Evolutionary conservation across 352 stramenopile species (phyloP).

Genomic region (Hyaloperonospora brassicae): DNA sequence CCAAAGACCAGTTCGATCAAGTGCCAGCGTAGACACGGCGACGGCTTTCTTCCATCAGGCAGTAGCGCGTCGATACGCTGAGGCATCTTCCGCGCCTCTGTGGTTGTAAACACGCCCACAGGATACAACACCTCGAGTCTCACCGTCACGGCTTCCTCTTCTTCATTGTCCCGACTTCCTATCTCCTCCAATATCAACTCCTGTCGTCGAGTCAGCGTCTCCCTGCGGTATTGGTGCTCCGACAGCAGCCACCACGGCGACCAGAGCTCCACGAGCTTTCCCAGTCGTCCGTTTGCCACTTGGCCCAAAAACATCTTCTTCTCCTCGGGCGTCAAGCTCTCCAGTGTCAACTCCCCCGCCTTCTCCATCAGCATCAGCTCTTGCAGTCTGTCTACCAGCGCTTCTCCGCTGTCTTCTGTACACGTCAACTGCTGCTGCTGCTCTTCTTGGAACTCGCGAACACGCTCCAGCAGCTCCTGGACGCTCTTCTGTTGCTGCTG

Average conservation of each 20-base stretch:
- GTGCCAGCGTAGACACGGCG: constrained; percentile 45
- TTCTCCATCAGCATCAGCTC: constrained; percentile 43
- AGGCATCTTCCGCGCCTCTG: constrained; percentile 30
- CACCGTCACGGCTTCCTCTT: constrained; percentile 2
- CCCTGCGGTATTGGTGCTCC: constrained; percentile 37
- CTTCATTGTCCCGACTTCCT: constrained; percentile 5
- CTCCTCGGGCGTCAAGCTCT: constrained; percentile 50
- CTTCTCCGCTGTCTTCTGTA: constrained; percentile 23
- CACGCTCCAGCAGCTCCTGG: constrained; percentile 40
- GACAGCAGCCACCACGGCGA: constrained; percentile 61
- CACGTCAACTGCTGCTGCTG: constrained; percentile 9
- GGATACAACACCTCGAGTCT: constrained; percentile 32
- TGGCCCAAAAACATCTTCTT: constrained; percentile 52
- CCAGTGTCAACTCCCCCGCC: constrained; percentile 41
- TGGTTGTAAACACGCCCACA: constrained; percentile 38
- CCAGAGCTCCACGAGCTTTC: constrained; percentile 59
- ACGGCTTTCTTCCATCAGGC: constrained; percentile 20
- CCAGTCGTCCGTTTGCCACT: constrained; percentile 54
- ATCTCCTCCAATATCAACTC: constrained; percentile 51
- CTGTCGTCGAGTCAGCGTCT: constrained; percentile 34
- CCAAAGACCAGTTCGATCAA: constrained; percentile 62
- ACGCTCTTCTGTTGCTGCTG: constrained; percentile 28
- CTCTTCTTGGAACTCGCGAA: constrained; percentile 52
- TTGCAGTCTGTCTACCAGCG: constrained; percentile 34
- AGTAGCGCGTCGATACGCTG: constrained; percentile 29